Percentiles rank a stretch among this genome's conserved stretches.
phyloP scores from a whole-genome alignment of 768 basidiomycete genomes.

The Tulasnella sp. region DNA sequence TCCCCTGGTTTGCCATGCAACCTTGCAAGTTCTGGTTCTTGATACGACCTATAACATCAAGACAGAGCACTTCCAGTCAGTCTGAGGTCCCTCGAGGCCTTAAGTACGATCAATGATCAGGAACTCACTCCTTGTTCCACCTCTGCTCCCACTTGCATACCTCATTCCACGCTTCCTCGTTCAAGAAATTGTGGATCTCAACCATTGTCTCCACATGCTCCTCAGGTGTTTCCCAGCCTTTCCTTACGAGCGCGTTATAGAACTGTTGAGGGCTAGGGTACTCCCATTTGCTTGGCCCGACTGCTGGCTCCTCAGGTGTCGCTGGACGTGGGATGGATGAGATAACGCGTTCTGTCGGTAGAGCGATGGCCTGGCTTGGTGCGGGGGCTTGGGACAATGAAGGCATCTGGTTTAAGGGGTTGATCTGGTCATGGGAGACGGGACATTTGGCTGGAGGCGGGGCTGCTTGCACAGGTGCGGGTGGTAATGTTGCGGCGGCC shows the following conservation, averaged over 20 bases:
- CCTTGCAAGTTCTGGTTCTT: conserved; percentile 47
- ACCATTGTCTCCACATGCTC: conserved; percentile 97
- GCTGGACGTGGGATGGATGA: conserved; percentile 74
- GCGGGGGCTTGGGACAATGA: conserved; percentile 58
- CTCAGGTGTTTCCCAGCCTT: conserved; percentile 96
- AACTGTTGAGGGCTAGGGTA: conserved; percentile 98
- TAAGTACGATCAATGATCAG: background rate
- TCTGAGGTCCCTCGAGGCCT: background rate
- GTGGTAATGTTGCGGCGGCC: conserved; percentile 19
- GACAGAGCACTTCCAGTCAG: background rate
- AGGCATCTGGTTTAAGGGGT: conserved; percentile 82
- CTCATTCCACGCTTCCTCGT: conserved; percentile 93
- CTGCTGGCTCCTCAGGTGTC: conserved; percentile 19
- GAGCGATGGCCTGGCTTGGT: conserved; percentile 41
- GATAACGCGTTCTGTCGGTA: conserved; percentile 64
- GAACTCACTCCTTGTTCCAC: conserved; percentile 43
- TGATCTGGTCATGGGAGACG: conserved; percentile 36
- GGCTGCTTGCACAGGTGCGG: conserved; percentile 22
- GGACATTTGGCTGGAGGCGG: conserved; percentile 27
- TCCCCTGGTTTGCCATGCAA: conserved; percentile 89
- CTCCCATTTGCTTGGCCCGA: conserved; percentile 59
- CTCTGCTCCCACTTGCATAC: conserved; percentile 87
- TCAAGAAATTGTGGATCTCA: conserved; percentile 94
- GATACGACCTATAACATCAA: background rate
- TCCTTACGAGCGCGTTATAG: conserved; percentile 90